Base-by-base conservation (phyloP, 2,329 filamentous ascomycete species). In the Teratosphaeriaceae sp. region DNA sequence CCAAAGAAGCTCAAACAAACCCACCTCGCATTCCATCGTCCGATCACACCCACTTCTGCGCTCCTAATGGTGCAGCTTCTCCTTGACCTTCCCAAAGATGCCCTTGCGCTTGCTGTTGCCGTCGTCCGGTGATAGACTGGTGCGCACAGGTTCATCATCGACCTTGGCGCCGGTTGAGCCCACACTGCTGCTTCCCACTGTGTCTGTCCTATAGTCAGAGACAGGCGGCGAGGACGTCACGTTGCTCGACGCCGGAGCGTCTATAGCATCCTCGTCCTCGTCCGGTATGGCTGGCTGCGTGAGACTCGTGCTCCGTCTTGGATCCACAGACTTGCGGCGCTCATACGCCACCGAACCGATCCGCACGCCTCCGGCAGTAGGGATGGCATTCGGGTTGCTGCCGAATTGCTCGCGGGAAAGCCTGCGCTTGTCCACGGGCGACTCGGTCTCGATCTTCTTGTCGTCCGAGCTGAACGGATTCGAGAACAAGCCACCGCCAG, bases 301-400 rank as follows among this genome's bases (percentile, higher is more conserved):
- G 3, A 26, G 20, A 13, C 21, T 26, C 33, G 26, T 42, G n/a
- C 24, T 41, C 6, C 31, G 16, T 5, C 37, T 27, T 24, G 9
- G 11, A 22, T 22, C 29, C 16, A 8, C 7, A 8, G 38, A 40
- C 19, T 20, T 40, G 26, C 38, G 11, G 20, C 41, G 22, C 22
- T 38, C n/a, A 12, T 11, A 26, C 12, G 34, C 41, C n/a, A 30
- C 30, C 9, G 24, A 21, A 21, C 41, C 41, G 1, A 49, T 31
- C 18, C 37, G 42, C 41, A 39, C 35, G 36, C 48, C 48, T 22
- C 48, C 48, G 5, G 48, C 48, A 11, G 43, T 44, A 9, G 50
- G 50, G 20, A 51, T 53, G 33, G 44, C 40, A 24, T 29, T 21
- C 5, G 46, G 46, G 39, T 49, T 48, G 18, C 30, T 34, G 27